These are phyloP conservation scores for Verbena officinalis DNA, from an alignment of 257 asterid genomes.

Conservation along the genomic window DNA sequence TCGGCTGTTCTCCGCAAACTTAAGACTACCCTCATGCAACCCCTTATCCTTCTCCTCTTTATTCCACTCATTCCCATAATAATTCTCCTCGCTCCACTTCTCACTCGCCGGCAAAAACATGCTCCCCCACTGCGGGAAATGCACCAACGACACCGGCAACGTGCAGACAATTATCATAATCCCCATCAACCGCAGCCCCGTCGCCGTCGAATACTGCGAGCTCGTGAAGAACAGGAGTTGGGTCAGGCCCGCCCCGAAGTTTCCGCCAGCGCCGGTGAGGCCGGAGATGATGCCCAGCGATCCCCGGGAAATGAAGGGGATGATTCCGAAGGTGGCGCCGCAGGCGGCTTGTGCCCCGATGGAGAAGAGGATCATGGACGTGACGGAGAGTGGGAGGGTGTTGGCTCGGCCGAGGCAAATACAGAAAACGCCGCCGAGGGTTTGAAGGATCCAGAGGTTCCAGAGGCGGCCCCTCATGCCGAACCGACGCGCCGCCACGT, in stretches of 20 bases:
- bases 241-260: slow-evolving; percentile 58
- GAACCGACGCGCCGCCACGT: slow-evolving; percentile 43
- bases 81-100: slow-evolving; percentile 48
- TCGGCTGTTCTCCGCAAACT: slow-evolving; percentile 59
- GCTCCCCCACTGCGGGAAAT: slow-evolving; percentile 79
- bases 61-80: slow-evolving; percentile 53
- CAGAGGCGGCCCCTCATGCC: slow-evolving; percentile 72
- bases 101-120: slow-evolving; percentile 49
- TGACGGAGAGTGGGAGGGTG: slow-evolving; percentile 42
- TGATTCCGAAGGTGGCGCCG: slow-evolving; percentile 59
- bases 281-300: slow-evolving; percentile 62
- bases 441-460: slow-evolving; percentile 64
- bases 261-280: slow-evolving; percentile 64
- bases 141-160: slow-evolving; percentile 45
- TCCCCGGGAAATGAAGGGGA: slow-evolving; percentile 57
- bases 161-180: slow-evolving; percentile 56
- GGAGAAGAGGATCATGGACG: slow-evolving; percentile 57
- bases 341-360: slow-evolving; percentile 57
- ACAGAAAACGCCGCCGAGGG: slow-evolving; percentile 59
- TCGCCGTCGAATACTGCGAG: slow-evolving; percentile 46
- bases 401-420: slow-evolving; percentile 47
- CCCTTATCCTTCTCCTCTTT: slow-evolving; percentile 51
- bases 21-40: slow-evolving; percentile 48
- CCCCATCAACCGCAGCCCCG: slow-evolving; percentile 53
- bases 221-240: slow-evolving; percentile 53